Evolutionary conservation across 2,329 filamentous ascomycete genomes (phyloP).

Genomic region (Penicillium brasilianum): DNA sequence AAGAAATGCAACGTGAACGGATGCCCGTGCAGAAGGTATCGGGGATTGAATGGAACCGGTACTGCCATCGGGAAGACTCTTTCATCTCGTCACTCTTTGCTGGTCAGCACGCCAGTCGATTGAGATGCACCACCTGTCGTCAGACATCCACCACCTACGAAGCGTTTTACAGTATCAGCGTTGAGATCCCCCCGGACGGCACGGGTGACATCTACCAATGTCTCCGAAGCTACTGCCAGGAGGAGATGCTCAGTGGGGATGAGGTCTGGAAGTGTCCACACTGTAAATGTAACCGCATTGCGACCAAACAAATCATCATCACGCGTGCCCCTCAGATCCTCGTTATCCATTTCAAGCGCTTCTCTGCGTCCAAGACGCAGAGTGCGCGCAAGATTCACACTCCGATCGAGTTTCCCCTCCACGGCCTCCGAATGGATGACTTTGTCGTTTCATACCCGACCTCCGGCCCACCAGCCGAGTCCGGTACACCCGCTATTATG

Average conservation of each 20-base stretch:
- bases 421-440: slow-evolving; percentile 67
- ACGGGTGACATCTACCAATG: slow-evolving; percentile 68
- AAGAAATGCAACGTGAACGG: slow-evolving; percentile 65
- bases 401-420: slow-evolving; percentile 76
- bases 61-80: slow-evolving; percentile 72
- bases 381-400: slow-evolving; percentile 71
- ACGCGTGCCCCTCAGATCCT: slow-evolving; percentile 80
- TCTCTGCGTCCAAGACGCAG: slow-evolving; percentile 62
- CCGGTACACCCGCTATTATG: slow-evolving; percentile 56
- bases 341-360: slow-evolving; percentile 77
- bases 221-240: slow-evolving; percentile 70
- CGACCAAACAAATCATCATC: slow-evolving; percentile 72
- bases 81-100: slow-evolving; percentile 81
- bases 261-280: slow-evolving; percentile 74
- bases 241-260: slow-evolving; percentile 70
- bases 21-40: slow-evolving; percentile 69
- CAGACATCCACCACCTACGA: slow-evolving; percentile 70
- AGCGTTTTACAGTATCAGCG: slow-evolving; percentile 72
- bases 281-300: slow-evolving; percentile 71
- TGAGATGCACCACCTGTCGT: slow-evolving; percentile 65
- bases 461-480: slow-evolving; percentile 33
- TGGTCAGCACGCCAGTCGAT: slow-evolving; percentile 67
- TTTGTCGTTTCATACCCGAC: slow-evolving; percentile 60
- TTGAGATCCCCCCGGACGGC: slow-evolving; percentile 69
- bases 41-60: slow-evolving; percentile 73